phyloP scores from a whole-genome alignment of 169 alveolate species.

The Cystoisospora suis region DNA sequence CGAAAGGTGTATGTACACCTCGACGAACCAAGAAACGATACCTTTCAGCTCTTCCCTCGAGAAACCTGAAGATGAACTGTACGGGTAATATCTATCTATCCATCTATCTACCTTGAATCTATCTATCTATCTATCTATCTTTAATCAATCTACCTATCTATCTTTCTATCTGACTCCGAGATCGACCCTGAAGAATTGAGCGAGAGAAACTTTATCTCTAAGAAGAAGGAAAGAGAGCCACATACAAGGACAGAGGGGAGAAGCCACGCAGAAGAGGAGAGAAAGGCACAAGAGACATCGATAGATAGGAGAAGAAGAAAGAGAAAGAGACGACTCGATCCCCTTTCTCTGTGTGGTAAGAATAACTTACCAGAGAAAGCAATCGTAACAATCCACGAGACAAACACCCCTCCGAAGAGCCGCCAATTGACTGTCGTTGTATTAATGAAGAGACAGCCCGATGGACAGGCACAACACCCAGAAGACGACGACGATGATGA shows the following conservation, averaged over 20 bases:
- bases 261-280: no score
- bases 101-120: background rate
- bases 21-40: no score
- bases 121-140: no score
- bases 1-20: background rate
- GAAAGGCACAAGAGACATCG: background rate
- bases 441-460: background rate
- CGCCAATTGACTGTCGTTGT: conserved; percentile 55
- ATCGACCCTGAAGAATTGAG: background rate
- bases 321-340: background rate
- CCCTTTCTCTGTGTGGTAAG: background rate
- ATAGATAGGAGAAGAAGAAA: background rate
- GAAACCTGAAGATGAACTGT: background rate
- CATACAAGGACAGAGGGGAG: background rate
- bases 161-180: background rate
- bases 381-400: conserved; percentile 64
- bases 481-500: no score
- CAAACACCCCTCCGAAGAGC: conserved; percentile 52
- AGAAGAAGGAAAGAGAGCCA: background rate
- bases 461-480: background rate
- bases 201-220: background rate
- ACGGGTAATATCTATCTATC: background rate
- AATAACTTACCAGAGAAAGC: conserved; percentile 53
- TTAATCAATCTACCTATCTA: background rate
- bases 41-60: no score